Evolutionary conservation across 495 filamentous ascomycete species (phyloP), one percentile per base, ranked within the genome.

Genomic region (Aspergillus carlsbadensis): DNA sequence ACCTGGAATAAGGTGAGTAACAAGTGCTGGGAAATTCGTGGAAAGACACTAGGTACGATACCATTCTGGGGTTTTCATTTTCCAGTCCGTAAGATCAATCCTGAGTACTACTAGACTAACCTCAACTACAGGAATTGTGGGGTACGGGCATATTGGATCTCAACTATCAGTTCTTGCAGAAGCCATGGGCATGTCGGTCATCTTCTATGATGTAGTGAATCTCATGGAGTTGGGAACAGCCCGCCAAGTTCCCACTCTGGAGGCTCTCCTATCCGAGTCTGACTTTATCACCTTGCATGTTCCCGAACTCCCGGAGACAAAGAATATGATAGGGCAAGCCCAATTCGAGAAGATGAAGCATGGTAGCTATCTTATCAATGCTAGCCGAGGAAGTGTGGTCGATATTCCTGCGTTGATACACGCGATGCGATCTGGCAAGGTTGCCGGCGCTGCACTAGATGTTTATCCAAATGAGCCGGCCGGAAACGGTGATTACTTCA

Each of bases 1-100:
- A 93, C 83, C 47, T 99, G 95, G 95, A 97, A 99, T 71, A 99
- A 98, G 73, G 92, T 97, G 56, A 94, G 90, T 79, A 84, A 80
- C 65, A 90, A 87, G 65, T 98, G 94, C 82, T 97, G 95, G 93
- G 95, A 98, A 70, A 89, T 99, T 59, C 85, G 95, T 61, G 95
- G 95, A 64, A 99, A 99, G 78, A 97, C 92, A 29, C 81, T 99
- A 40, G 93, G 89, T 88, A 78, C 54, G 6, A 18, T 26, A 2
- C 24, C 13, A 33, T 15, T 7, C 29, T 33, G 6, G 8, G n/a
- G n/a, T n/a, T n/a, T n/a, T n/a, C n/a, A n/a, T n/a, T n/a, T n/a
- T n/a, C n/a, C n/a, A 35, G 33, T 42, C 41, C 34, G 10, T 21
- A 15, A 31, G 44, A 22, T 21, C 14, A 2, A 14, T 47, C 3